These are phyloP conservation scores for Fraxinus floribunda DNA, from an alignment of 305 asterid genomes.

Conservation along the genomic window DNA sequence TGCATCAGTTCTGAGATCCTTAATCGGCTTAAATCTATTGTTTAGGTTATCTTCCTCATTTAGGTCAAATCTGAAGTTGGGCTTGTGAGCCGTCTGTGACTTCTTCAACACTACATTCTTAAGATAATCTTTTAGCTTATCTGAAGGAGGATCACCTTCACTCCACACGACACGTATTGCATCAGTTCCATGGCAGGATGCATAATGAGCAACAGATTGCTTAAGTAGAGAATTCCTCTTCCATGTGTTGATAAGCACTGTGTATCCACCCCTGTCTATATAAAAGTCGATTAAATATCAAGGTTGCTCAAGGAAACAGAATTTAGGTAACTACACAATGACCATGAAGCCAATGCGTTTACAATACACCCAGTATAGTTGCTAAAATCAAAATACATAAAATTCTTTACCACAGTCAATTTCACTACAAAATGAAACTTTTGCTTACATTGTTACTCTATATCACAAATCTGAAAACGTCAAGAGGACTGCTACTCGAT, in stretches of 20 bases:
- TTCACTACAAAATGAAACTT: not conserved
- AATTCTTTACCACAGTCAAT: not conserved
- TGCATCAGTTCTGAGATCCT: conserved; percentile 56
- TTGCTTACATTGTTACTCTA: not conserved
- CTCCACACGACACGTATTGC: conserved; percentile 61
- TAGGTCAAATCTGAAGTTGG: conserved; percentile 54
- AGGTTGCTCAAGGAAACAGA: not conserved
- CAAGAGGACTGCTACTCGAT: not conserved
- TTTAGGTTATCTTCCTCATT: conserved; percentile 56
- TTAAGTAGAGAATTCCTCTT: conserved; percentile 56
- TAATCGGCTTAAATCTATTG: conserved; percentile 56
- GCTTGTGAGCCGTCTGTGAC: conserved; percentile 47
- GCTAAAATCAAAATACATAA: not conserved
- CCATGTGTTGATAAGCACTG: conserved; percentile 65
- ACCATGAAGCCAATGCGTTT: not conserved
- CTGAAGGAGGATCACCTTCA: conserved; percentile 49
- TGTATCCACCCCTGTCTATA: conserved; percentile 50
- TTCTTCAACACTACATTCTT: conserved; percentile 36
- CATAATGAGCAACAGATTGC: conserved; percentile 66
- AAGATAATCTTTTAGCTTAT: conserved; percentile 37
- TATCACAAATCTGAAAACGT: not conserved
- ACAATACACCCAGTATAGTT: conserved; percentile 2
- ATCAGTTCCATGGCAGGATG: conserved; percentile 59
- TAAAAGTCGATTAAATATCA: not conserved
- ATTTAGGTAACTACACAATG: not conserved